Percentiles rank a stretch among this genome's conserved stretches.
These are phyloP conservation scores for Diddensiella transvaalensis DNA, from an alignment of 805 yeast species.

Conservation along the genomic window DNA sequence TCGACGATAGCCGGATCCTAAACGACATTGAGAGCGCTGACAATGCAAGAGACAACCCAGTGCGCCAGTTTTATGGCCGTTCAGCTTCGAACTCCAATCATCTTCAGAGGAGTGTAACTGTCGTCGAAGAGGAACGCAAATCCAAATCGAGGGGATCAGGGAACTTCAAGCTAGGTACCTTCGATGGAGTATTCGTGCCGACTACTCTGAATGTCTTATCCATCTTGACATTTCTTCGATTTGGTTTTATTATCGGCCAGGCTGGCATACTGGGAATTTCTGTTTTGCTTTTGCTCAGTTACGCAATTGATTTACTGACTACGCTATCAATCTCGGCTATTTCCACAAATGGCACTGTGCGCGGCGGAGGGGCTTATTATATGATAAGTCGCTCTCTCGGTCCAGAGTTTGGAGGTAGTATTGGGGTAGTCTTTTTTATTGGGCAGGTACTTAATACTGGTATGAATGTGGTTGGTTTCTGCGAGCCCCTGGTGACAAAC, in stretches of 20 bases:
- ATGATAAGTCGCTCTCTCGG: slow-evolving; percentile 95
- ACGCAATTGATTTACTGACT: slow-evolving; percentile 76
- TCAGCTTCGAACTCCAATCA: neutral
- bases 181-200: slow-evolving; percentile 89
- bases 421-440: slow-evolving; percentile 88
- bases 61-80: slow-evolving; percentile 17
- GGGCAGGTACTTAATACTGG: slow-evolving; percentile 89
- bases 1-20: slow-evolving; percentile 14
- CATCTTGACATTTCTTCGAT: slow-evolving; percentile 89
- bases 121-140: slow-evolving; percentile 12
- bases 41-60: neutral
- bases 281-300: slow-evolving; percentile 63
- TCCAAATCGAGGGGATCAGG: neutral
- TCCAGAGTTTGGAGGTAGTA: slow-evolving; percentile 97
- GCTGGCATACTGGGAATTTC: slow-evolving; percentile 83
- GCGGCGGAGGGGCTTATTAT: slow-evolving; percentile 98
- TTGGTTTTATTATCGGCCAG: slow-evolving; percentile 94
- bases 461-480: slow-evolving; percentile 91
- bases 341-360: slow-evolving; percentile 94
- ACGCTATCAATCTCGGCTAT: slow-evolving; percentile 91
- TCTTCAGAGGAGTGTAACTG: slow-evolving; percentile 16
- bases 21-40: slow-evolving; percentile 2
- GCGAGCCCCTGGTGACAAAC: slow-evolving; percentile 82
- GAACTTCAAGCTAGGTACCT: slow-evolving; percentile 62
- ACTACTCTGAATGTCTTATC: slow-evolving; percentile 90